A percentile compares a stretch with the other conserved stretches of the same genome.
These are phyloP conservation scores for Nicotiana benthamiana DNA, from an alignment of 257 asterid genomes.

Conservation along the genomic window DNA sequence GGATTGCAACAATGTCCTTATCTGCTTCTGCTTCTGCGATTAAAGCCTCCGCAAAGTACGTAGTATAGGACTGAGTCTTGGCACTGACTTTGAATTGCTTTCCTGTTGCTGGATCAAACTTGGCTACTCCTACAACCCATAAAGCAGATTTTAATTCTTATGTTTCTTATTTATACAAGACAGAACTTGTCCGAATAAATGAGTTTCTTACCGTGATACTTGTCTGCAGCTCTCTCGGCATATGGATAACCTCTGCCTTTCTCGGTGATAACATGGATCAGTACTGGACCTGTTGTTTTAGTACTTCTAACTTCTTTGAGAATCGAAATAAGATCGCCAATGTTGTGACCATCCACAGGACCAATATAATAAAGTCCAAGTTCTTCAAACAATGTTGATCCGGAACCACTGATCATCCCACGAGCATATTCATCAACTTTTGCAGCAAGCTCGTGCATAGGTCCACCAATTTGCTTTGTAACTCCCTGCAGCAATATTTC, in stretches of 20 bases:
- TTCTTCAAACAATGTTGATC: slow-evolving; percentile 87
- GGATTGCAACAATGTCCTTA: slow-evolving; percentile 79
- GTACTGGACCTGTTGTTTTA: slow-evolving; percentile 75
- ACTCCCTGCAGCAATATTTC: slow-evolving; percentile 60
- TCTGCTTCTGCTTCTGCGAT: slow-evolving; percentile 88
- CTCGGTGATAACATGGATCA: slow-evolving; percentile 91
- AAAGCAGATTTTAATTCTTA: not conserved
- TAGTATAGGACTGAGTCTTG: slow-evolving; percentile 77
- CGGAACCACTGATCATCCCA: slow-evolving; percentile 89
- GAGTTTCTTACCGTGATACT: slow-evolving; percentile 64
- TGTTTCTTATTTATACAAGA: not conserved
- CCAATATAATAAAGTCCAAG: slow-evolving; percentile 93
- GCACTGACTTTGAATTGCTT: slow-evolving; percentile 75
- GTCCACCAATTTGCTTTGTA: slow-evolving; percentile 89
- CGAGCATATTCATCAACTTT: slow-evolving; percentile 98
- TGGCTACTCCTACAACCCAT: slow-evolving; percentile 55
- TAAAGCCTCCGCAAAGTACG: slow-evolving; percentile 92
- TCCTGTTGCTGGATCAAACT: slow-evolving; percentile 93
- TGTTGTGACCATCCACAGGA: slow-evolving; percentile 90
- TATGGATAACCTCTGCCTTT: slow-evolving; percentile 96
- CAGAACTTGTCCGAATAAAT: not conserved
- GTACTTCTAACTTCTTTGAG: slow-evolving; percentile 88
- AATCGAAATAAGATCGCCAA: slow-evolving; percentile 74
- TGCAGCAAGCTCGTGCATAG: slow-evolving; percentile 92
- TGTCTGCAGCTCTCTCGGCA: slow-evolving; percentile 92